phyloP scores from a whole-genome alignment of 2,329 filamentous ascomycete species.

The Colletotrichum caudatum region DNA sequence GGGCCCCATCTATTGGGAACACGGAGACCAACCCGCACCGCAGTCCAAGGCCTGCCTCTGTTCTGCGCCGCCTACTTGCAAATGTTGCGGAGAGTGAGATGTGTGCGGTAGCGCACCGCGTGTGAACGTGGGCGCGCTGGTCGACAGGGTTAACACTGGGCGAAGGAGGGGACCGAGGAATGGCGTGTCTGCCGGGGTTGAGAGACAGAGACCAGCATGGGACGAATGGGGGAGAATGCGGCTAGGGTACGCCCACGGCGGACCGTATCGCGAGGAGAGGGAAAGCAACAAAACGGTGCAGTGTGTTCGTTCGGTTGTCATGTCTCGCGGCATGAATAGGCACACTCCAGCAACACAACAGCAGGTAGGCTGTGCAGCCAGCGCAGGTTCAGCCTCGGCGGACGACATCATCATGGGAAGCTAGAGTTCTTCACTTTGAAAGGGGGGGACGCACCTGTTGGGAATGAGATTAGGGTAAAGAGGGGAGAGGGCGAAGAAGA shows the following conservation, averaged over 20 bases:
- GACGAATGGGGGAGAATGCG: conserved; percentile 6
- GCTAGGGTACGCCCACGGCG: conserved; percentile 22
- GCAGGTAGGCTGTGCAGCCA: conserved; percentile 4
- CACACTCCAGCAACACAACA: not conserved
- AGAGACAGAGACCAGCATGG: conserved; percentile 15
- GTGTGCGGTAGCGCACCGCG: not conserved
- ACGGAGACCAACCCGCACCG: conserved; percentile 24
- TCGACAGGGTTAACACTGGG: conserved; percentile 4
- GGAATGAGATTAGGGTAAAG: not conserved
- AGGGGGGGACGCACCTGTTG: not conserved
- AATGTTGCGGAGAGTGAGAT: not conserved
- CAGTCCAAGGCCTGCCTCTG: not conserved
- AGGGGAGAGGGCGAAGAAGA: not conserved
- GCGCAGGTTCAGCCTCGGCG: conserved; percentile 36
- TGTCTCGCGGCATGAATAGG: conserved; percentile 13
- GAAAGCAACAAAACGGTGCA: conserved; percentile 14
- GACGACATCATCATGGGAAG: conserved; percentile 19
- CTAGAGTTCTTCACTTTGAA: not conserved
- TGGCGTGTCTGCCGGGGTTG: conserved; percentile 6
- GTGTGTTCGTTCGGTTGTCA: not conserved
- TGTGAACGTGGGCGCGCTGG: not conserved
- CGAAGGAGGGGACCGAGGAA: conserved; percentile 10
- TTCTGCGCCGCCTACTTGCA: not conserved
- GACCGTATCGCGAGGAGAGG: conserved; percentile 3
- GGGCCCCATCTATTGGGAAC: conserved; percentile 12